Conservation (phyloP, 352 stramenopile species). For the Albugo laibachii region DNA sequence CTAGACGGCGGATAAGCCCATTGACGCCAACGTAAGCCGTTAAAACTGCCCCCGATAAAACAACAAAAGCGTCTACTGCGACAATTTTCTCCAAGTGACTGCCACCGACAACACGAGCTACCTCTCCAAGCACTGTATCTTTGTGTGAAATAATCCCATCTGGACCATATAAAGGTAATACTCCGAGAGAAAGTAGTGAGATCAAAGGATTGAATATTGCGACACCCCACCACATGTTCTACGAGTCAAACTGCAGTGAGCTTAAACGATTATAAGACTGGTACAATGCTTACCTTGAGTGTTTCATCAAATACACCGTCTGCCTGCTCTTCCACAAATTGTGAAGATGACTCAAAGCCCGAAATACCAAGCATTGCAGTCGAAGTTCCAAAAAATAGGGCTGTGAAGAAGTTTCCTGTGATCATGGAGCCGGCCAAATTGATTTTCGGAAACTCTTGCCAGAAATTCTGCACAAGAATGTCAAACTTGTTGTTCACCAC, state of each 20-base stretch:
- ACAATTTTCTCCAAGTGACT: slow-evolving; percentile 58
- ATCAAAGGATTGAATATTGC: slow-evolving; percentile 89
- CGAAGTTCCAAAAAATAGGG: slow-evolving; percentile 81
- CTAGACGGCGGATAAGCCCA: slow-evolving; percentile 80
- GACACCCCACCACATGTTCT: slow-evolving; percentile 90
- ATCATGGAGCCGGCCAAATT: slow-evolving; percentile 68
- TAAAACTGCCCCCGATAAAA: slow-evolving; percentile 83
- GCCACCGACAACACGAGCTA: slow-evolving; percentile 67
- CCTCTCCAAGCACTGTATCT: slow-evolving; percentile 81
- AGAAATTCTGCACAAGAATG: slow-evolving; percentile 67
- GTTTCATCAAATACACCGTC: slow-evolving; percentile 89
- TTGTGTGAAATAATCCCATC: slow-evolving; percentile 65
- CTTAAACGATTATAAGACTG: neutral
- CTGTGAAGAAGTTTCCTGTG: slow-evolving; percentile 62
- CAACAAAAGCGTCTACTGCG: slow-evolving; percentile 85
- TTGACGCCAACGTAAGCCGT: slow-evolving; percentile 88
- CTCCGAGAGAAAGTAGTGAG: slow-evolving; percentile 77
- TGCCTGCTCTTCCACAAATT: slow-evolving; percentile 91
- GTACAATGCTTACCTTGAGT: slow-evolving; percentile 30
- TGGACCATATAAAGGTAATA: slow-evolving; percentile 62
- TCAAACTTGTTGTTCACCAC: slow-evolving; percentile 60
- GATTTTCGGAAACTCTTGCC: slow-evolving; percentile 72
- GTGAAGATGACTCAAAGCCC: slow-evolving; percentile 86
- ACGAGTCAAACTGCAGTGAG: slow-evolving; percentile 1
- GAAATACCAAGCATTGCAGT: slow-evolving; percentile 90